Evolutionary conservation across 495 filamentous ascomycete genomes (phyloP).

Genomic region (Talaromyces nanjingensis): DNA sequence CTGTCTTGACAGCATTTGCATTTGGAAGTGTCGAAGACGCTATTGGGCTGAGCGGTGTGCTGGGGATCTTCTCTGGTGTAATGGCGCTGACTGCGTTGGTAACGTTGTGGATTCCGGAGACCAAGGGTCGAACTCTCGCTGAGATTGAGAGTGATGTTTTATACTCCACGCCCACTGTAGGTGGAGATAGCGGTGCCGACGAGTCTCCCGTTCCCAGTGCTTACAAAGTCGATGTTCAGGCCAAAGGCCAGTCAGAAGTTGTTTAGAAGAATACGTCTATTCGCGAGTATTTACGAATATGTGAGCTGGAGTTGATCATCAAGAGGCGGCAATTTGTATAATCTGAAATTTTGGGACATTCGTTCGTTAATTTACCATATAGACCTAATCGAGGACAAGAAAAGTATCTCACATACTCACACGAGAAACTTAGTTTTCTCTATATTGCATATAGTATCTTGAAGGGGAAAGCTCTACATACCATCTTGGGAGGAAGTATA

Average conservation of each 20-base stretch:
- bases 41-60: slow-evolving; percentile 19
- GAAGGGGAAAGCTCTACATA: too few relatives aligned
- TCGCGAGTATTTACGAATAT: too few relatives aligned
- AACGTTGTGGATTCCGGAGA: slow-evolving; percentile 21
- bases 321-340: too few relatives aligned
- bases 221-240: neutral
- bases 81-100: slow-evolving; percentile 19
- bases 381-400: too few relatives aligned
- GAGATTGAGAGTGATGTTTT: slow-evolving; percentile 21
- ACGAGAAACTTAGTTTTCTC: too few relatives aligned
- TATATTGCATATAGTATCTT: too few relatives aligned
- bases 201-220: neutral
- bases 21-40: slow-evolving; percentile 20
- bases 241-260: neutral
- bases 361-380: too few relatives aligned
- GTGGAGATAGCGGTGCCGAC: neutral
- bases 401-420: too few relatives aligned
- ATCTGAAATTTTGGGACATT: too few relatives aligned
- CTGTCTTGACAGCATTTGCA: slow-evolving; percentile 36
- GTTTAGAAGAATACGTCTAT: neutral
- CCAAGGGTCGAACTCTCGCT: slow-evolving; percentile 19
- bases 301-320: too few relatives aligned
- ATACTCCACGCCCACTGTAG: neutral
- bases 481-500: too few relatives aligned
- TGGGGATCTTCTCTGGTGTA: slow-evolving; percentile 24